These are phyloP conservation scores for Megacollybia marginata DNA, from an alignment of 768 basidiomycete species.

Conservation along the genomic window DNA sequence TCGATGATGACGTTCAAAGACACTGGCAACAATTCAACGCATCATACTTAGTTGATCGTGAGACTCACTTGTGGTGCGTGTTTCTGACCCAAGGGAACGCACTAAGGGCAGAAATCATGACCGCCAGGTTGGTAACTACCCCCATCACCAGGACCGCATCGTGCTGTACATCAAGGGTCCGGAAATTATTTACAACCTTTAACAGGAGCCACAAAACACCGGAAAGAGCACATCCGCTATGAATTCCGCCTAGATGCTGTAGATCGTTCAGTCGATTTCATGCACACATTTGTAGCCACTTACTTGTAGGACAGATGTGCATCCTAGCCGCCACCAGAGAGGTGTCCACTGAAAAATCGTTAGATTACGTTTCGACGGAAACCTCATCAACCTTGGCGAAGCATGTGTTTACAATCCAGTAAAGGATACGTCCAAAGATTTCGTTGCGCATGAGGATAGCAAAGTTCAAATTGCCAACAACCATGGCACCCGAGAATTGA, in stretches of 20 bases:
- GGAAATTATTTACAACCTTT: slow-evolving; percentile 53
- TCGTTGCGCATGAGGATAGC: slow-evolving; percentile 74
- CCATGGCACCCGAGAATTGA: slow-evolving; percentile 56
- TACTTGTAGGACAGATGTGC: slow-evolving; percentile 68
- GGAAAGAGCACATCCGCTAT: slow-evolving; percentile 67
- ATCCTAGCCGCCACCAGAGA: slow-evolving; percentile 61
- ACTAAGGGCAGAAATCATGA: slow-evolving; percentile 53
- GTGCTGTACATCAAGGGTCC: slow-evolving; percentile 38
- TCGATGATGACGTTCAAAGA: slow-evolving; percentile 76
- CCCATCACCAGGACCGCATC: slow-evolving; percentile 56
- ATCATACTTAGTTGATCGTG: not conserved
- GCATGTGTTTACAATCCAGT: slow-evolving; percentile 54
- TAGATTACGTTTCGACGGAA: not conserved
- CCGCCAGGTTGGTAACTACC: slow-evolving; percentile 45
- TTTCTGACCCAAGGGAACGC: slow-evolving; percentile 79
- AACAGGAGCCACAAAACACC: slow-evolving; percentile 65
- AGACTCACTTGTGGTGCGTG: slow-evolving; percentile 67
- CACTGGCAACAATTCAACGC: slow-evolving; percentile 26
- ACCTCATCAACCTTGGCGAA: slow-evolving; percentile 53
- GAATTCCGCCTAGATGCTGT: slow-evolving; percentile 74
- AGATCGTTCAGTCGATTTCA: slow-evolving; percentile 4
- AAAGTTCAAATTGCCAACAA: slow-evolving; percentile 64
- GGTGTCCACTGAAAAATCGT: slow-evolving; percentile 53
- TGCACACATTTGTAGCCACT: not conserved
- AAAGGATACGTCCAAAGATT: slow-evolving; percentile 64